Evolutionary conservation across 2,329 filamentous ascomycete genomes (phyloP).

Genomic region (Hyphodiscus sp.): DNA sequence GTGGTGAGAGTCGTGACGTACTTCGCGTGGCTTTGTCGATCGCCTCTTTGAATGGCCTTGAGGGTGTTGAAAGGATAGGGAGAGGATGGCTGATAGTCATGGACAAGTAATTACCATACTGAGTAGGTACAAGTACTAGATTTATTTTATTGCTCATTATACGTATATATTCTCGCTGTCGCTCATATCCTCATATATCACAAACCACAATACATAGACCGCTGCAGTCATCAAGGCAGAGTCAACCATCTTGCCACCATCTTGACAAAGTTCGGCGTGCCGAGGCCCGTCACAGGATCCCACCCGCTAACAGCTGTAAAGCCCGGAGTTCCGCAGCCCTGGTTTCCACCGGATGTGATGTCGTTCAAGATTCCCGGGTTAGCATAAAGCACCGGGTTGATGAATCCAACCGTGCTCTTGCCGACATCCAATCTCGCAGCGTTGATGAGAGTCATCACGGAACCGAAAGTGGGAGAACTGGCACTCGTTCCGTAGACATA

Average conservation of each 20-base stretch:
- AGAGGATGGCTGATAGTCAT: too few relatives aligned
- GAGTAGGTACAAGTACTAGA: too few relatives aligned
- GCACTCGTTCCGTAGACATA: conserved; percentile 41
- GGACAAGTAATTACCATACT: too few relatives aligned
- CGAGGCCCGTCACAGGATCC: conserved; percentile 34
- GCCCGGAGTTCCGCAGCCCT: conserved; percentile 33
- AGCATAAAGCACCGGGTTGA: conserved; percentile 37
- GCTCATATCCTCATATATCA: neutral
- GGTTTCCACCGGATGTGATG: conserved; percentile 33
- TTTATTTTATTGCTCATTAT: neutral
- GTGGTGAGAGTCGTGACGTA: too few relatives aligned
- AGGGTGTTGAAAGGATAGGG: too few relatives aligned
- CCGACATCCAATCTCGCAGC: conserved; percentile 29
- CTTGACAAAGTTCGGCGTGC: conserved; percentile 47
- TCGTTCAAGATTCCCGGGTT: conserved; percentile 25
- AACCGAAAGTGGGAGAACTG: conserved; percentile 50
- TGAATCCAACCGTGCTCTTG: conserved; percentile 33
- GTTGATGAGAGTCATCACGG: conserved; percentile 41
- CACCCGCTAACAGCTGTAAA: conserved; percentile 29
- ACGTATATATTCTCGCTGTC: neutral
- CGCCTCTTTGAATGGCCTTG: too few relatives aligned
- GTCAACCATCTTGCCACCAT: conserved; percentile 23
- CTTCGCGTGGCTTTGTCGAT: too few relatives aligned
- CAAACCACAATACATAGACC: neutral
- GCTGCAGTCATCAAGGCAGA: conserved; percentile 6